Evolutionary conservation across 768 basidiomycete species (phyloP), one percentile per base, ranked within the genome.

Genomic region (Rhizopogon salebrosus): DNA sequence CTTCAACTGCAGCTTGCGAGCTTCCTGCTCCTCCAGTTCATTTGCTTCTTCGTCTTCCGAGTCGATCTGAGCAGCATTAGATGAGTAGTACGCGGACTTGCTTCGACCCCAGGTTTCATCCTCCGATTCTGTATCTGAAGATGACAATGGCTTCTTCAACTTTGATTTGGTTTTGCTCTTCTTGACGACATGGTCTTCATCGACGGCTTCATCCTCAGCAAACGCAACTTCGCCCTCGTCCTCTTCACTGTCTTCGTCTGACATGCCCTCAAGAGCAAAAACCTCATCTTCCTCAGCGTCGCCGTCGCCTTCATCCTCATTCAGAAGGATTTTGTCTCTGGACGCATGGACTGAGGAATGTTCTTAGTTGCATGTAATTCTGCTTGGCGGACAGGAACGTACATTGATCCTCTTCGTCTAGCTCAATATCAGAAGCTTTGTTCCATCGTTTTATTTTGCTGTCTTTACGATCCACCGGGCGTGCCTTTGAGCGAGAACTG

Each of bases 11-110:
- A 95, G 69, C 53, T 91, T 75, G 59, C 71, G 83, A 6, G 89
- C 90, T 67, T 98, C 94, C 64, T 87, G 84, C 65, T 92, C 91
- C 62, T 98, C 93, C 46, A 95, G 71, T 58, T 89, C 87, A 62
- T 89, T 81, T 31, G 84, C 89, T 67, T 95, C 94, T 61, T 95
- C 94, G 57, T 95, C 87, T 59, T 90, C 89, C 35, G 86, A 87
- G 49, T 90, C 90, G 35, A 92, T 72, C 51, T 89, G 72, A 34
- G 77, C 85, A 29, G 89, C 91, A 65, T 92, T 92, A 4, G 88
- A 89, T 3, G 90, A 82, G 64, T 95, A 95, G 70, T 95, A 98
- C 4, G 82, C 85, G 37, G 82, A 76, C 68, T 85, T 86, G 56
- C 83, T 80, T 54, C 73, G 76, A 9, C 94, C 94, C 94, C 94